phyloP scores from a whole-genome alignment of 2,329 filamentous ascomycete species.

The Exophiala bonariae region DNA sequence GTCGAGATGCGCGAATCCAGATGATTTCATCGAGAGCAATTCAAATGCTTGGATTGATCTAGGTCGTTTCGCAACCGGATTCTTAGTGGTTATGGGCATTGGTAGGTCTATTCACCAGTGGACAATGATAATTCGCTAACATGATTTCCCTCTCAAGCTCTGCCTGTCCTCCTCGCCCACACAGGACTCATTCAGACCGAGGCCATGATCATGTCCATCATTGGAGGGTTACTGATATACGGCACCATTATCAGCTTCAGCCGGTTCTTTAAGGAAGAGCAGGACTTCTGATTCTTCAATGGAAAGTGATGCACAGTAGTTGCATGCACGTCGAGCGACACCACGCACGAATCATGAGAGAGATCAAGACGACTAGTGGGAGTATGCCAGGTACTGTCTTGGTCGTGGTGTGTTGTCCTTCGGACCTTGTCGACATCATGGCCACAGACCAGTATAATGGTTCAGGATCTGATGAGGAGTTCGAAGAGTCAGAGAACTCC shows the following conservation, averaged over 20 bases:
- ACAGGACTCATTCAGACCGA: conserved; percentile 76
- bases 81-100: conserved; percentile 95
- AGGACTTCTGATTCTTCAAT: conserved; percentile 69
- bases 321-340: conserved; percentile 9
- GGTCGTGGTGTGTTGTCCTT: too few relatives aligned
- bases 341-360: conserved; percentile 5
- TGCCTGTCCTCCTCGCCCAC: conserved; percentile 86
- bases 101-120: conserved; percentile 59
- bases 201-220: conserved; percentile 92
- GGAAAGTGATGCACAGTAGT: not conserved
- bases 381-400: too few relatives aligned
- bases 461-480: too few relatives aligned
- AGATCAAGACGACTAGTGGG: too few relatives aligned
- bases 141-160: conserved; percentile 55
- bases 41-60: conserved; percentile 87
- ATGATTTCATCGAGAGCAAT: conserved; percentile 90
- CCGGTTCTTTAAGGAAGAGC: conserved; percentile 97
- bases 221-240: conserved; percentile 92
- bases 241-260: conserved; percentile 97
- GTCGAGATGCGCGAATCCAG: conserved; percentile 79
- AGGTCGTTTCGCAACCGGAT: conserved; percentile 90
- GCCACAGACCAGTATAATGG: too few relatives aligned
- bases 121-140: conserved; percentile 11
- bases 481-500: too few relatives aligned
- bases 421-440: too few relatives aligned